phyloP scores from a whole-genome alignment of 2,329 filamentous ascomycete species.

The Gaeumannomyces tritici region DNA sequence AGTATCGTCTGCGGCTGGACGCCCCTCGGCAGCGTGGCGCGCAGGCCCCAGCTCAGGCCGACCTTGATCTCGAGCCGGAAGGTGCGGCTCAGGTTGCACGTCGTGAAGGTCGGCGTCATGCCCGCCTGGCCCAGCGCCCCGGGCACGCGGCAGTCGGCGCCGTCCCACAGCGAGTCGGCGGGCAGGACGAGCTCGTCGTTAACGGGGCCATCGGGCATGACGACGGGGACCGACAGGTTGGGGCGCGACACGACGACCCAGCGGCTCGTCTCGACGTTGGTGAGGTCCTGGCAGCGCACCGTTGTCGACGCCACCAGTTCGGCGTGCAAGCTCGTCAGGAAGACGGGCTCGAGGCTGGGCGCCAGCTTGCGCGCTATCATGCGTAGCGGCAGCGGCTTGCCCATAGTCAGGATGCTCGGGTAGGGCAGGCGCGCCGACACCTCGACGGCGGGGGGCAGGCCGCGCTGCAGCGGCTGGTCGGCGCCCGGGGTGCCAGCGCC shows the following conservation, averaged over 20 bases:
- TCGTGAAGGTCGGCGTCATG: slow-evolving; percentile 75
- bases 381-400: slow-evolving; percentile 72
- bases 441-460: slow-evolving; percentile 62
- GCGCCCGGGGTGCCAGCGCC: not conserved
- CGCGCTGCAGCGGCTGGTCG: slow-evolving; percentile 9
- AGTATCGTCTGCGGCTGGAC: slow-evolving; percentile 59
- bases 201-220: slow-evolving; percentile 44
- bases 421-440: slow-evolving; percentile 71
- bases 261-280: slow-evolving; percentile 57
- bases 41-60: slow-evolving; percentile 64
- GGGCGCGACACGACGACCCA: slow-evolving; percentile 68
- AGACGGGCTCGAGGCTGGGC: slow-evolving; percentile 56
- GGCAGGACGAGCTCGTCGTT: slow-evolving; percentile 64
- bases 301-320: slow-evolving; percentile 72
- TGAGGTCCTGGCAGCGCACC: slow-evolving; percentile 67
- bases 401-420: slow-evolving; percentile 82
- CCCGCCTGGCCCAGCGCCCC: slow-evolving; percentile 2
- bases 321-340: slow-evolving; percentile 71
- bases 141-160: slow-evolving; percentile 17
- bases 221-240: slow-evolving; percentile 63
- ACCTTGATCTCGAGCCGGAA: slow-evolving; percentile 81
- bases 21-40: slow-evolving; percentile 21
- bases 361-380: slow-evolving; percentile 71
- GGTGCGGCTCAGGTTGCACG: slow-evolving; percentile 74
- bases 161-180: slow-evolving; percentile 64